A percentile compares a stretch with the other conserved stretches of the same genome.
Conservation (phyloP, 805 yeast species). For the Starmerella asiatica region DNA sequence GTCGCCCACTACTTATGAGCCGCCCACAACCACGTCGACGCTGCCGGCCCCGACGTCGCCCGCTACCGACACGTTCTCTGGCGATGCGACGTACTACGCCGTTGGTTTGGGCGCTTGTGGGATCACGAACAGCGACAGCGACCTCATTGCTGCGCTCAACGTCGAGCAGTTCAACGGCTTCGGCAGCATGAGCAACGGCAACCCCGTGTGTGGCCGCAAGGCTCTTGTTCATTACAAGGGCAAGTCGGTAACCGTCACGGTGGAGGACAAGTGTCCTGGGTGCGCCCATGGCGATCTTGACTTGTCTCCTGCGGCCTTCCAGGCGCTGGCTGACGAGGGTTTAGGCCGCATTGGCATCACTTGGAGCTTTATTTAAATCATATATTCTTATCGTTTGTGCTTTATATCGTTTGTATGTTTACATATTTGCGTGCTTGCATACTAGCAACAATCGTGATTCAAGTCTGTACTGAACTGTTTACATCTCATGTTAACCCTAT, state of each 20-base stretch:
- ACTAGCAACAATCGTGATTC: too few species aligned
- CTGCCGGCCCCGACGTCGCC: slow-evolving; percentile 10
- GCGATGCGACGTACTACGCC: slow-evolving; percentile 29
- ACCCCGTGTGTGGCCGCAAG: slow-evolving; percentile 40
- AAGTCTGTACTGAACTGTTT: too few species aligned
- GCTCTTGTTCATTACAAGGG: slow-evolving; percentile 37
- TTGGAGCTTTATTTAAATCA: slow-evolving; percentile 30
- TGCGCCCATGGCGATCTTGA: slow-evolving; percentile 41
- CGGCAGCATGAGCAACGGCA: slow-evolving; percentile 34
- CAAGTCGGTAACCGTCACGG: slow-evolving; percentile 42
- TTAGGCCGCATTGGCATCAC: slow-evolving; percentile 43
- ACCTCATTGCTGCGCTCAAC: slow-evolving; percentile 42
- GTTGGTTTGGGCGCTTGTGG: slow-evolving; percentile 47
- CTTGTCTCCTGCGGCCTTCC: slow-evolving; percentile 48
- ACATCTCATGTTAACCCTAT: too few species aligned
- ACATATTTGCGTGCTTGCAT: too few species aligned
- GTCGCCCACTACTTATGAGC: too few species aligned
- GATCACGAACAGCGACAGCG: slow-evolving; percentile 32
- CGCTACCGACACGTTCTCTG: slow-evolving; percentile 22
- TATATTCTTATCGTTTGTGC: not conserved
- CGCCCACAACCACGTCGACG: slow-evolving; percentile 14
- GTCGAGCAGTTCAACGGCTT: slow-evolving; percentile 27
- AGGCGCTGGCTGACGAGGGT: slow-evolving; percentile 36
- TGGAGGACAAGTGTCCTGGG: slow-evolving; percentile 45
- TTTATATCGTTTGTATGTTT: too few species aligned